These are phyloP conservation scores for Decorospora gaudefroyi DNA, from an alignment of 2,329 filamentous ascomycete species.

Conservation along the genomic window DNA sequence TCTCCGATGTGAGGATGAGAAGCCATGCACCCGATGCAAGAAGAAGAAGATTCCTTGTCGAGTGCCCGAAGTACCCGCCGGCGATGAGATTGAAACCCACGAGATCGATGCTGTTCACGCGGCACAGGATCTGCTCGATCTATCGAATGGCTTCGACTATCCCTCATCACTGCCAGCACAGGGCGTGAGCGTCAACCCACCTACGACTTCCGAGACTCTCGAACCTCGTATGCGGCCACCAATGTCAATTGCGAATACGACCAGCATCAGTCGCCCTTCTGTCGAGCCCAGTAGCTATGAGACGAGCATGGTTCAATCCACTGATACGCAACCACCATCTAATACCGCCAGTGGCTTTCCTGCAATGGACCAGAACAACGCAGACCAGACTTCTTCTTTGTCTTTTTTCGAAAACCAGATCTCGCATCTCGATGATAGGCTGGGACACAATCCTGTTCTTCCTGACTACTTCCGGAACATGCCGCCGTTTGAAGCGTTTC, in stretches of 20 bases:
- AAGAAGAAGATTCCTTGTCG: constrained; percentile 55
- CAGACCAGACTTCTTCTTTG: constrained; percentile 9
- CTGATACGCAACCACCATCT: constrained; percentile 11
- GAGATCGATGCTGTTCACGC: constrained; percentile 35
- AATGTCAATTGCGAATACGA: constrained; percentile 1
- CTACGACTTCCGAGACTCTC: constrained; percentile 10
- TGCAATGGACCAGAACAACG: constrained; percentile 13
- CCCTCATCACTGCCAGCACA: constrained; percentile 17
- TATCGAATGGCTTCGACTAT: constrained; percentile 34
- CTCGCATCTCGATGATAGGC: constrained; percentile 22
- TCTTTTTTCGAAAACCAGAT: constrained; percentile 24
- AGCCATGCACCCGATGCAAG: constrained; percentile 58
- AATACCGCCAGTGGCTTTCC: constrained; percentile 6
- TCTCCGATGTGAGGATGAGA: constrained; percentile 59
- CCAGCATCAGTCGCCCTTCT: background rate
- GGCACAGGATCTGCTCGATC: constrained; percentile 38
- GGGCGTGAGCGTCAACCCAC: constrained; percentile 4
- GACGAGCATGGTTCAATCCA: background rate
- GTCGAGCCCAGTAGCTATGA: background rate
- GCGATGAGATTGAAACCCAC: constrained; percentile 23
- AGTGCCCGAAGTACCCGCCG: constrained; percentile 21
- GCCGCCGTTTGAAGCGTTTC: constrained; percentile 33
- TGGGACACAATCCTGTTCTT: constrained; percentile 24
- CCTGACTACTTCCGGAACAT: constrained; percentile 41
- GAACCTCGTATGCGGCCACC: constrained; percentile 8